Percentiles rank a stretch among this genome's conserved stretches.
phyloP scores from a whole-genome alignment of 768 basidiomycete species.

The Podaxis carcinomalis region DNA sequence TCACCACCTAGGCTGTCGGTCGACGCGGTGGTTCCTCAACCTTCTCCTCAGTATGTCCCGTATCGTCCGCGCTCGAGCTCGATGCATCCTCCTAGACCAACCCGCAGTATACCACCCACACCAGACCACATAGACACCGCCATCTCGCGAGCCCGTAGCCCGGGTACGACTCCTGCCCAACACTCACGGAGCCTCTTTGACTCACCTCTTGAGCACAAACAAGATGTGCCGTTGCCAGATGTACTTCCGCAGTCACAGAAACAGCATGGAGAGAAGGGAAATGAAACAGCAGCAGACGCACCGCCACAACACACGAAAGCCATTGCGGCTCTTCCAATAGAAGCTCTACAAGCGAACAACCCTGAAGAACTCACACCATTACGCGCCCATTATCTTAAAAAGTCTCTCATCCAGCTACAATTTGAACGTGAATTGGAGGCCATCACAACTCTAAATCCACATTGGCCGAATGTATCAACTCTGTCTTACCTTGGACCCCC shows the following conservation, averaged over 20 bases:
- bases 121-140: background rate
- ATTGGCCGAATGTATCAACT: slow-evolving; percentile 42
- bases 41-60: slow-evolving; percentile 2
- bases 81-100: slow-evolving; percentile 2
- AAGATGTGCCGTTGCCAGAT: background rate
- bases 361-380: slow-evolving; percentile 64
- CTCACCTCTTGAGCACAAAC: background rate
- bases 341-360: slow-evolving; percentile 4
- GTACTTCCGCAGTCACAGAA: background rate
- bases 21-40: background rate
- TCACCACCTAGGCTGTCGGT: background rate
- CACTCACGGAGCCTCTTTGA: background rate
- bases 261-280: background rate
- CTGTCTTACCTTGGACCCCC: slow-evolving; percentile 88
- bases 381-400: slow-evolving; percentile 98
- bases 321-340: slow-evolving; percentile 1
- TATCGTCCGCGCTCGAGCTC: background rate
- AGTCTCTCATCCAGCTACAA: slow-evolving; percentile 85
- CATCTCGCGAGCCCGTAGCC: background rate
- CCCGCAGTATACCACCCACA: slow-evolving; percentile 6
- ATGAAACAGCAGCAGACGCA: background rate
- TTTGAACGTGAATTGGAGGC: slow-evolving; percentile 78
- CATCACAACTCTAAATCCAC: slow-evolving; percentile 34
- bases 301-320: background rate
- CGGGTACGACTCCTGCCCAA: background rate